Percentiles rank a stretch among this genome's conserved stretches.
phyloP scores from a whole-genome alignment of 2,329 filamentous ascomycete species.

The Biscogniauxia marginata region DNA sequence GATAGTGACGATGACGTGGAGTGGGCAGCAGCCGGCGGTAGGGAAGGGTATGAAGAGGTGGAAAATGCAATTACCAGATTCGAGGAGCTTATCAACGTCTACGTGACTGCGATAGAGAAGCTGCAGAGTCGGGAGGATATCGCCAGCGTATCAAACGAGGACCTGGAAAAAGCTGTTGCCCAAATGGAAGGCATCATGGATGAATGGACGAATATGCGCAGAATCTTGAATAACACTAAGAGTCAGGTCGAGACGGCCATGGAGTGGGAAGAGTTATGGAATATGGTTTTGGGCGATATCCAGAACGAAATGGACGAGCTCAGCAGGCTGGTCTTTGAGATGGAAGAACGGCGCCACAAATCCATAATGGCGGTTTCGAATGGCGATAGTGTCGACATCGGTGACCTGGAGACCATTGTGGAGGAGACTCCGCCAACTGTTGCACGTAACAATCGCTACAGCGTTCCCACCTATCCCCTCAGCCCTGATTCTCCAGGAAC shows the following conservation, averaged over 20 bases:
- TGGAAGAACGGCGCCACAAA: conserved; percentile 92
- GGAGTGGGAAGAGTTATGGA: conserved; percentile 99
- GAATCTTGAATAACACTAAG: conserved; percentile 75
- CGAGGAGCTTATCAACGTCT: conserved; percentile 86
- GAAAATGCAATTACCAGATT: conserved; percentile 78
- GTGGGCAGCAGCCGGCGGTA: conserved; percentile 87
- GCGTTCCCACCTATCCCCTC: conserved; percentile 61
- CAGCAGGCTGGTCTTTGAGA: conserved; percentile 84
- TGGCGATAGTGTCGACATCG: conserved; percentile 74
- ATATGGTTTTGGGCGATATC: conserved; percentile 88
- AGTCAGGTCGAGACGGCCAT: conserved; percentile 93
- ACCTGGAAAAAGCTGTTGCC: conserved; percentile 71
- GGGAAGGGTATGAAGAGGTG: conserved; percentile 73
- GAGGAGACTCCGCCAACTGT: conserved; percentile 71
- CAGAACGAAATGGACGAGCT: conserved; percentile 81
- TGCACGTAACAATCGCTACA: conserved; percentile 65
- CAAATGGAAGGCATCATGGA: conserved; percentile 87
- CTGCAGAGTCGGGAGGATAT: conserved; percentile 81
- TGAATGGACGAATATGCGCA: conserved; percentile 82
- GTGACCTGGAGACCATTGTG: conserved; percentile 88
- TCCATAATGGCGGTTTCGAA: conserved; percentile 62
- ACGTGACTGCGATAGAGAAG: conserved; percentile 90
- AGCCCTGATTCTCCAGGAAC: conserved; percentile 62
- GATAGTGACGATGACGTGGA: conserved; percentile 97
- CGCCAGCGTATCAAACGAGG: conserved; percentile 63